Base-by-base conservation (phyloP, 2,329 filamentous ascomycete species). In the Botryotinia narcissicola region DNA sequence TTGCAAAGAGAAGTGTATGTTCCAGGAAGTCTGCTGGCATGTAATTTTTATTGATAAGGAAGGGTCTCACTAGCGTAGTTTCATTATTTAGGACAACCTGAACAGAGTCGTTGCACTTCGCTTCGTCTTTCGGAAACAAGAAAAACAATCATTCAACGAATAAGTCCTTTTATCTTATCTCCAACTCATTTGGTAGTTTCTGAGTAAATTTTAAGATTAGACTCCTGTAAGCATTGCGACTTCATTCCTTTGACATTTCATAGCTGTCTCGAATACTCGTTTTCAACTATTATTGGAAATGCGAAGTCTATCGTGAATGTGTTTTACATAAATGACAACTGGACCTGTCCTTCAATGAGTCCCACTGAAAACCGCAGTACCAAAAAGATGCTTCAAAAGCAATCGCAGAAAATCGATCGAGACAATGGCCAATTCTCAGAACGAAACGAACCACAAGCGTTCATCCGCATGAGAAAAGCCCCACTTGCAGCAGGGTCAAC, bases 1-100 rank as follows among this genome's bases (percentile, higher is more conserved):
- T 51, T 54, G 5, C 14, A 22, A 25, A 54, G 48, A n/a, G 22
- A 54, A 54, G 48, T 54, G 48, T 29, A 29, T 54, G 3, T 16
- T 10, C 1, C 4, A 1, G 25, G 4, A 0, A 29, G 14, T 54
- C 12, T n/a, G 25, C 12, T n/a, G 5, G 0, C 12, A 4, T 9
- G 4, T n/a, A 3, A n/a, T 4, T n/a, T 51, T 51, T n/a, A 20
- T 44, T 22, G 14, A 54, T 54, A 29, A 2, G 12, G 25, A 54
- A 16, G 12, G 5, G 12, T n/a, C 25, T 54, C 25, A n/a, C 25
- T 54, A 29, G 48, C 14, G 25, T 29, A 54, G 18, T 59, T 18
- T 59, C 18, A 22, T 35, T 22, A 7, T 16, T 54, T 5, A 8
- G 12, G 25, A 29, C 12, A 54, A 54, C 8, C 12, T 4, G 10